phyloP scores from a whole-genome alignment of 2,329 filamentous ascomycete species.

The Paracorniculantispora psalliotae region DNA sequence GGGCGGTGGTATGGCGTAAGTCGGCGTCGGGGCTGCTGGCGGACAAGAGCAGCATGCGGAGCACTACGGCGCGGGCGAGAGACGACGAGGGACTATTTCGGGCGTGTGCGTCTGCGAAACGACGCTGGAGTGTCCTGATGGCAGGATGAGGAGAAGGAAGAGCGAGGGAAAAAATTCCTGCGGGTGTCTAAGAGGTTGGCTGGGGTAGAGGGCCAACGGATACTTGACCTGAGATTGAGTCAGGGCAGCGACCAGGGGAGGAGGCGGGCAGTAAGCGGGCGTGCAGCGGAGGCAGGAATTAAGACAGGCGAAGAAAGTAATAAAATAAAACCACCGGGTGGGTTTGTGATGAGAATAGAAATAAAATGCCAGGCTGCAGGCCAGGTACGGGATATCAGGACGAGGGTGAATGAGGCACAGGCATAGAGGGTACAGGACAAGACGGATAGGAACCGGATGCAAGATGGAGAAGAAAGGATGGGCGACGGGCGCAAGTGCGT shows the following conservation, averaged over 20 bases:
- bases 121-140: constrained; percentile 23
- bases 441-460: background rate
- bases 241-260: constrained; percentile 9
- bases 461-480: constrained; percentile 6
- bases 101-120: constrained; percentile 14
- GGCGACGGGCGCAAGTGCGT: background rate
- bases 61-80: constrained; percentile 14
- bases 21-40: background rate
- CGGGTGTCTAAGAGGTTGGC: constrained; percentile 7
- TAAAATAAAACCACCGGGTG: constrained; percentile 7
- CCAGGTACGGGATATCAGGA: constrained; percentile 4
- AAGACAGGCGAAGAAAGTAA: background rate
- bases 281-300: background rate
- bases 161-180: background rate
- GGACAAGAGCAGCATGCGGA: background rate
- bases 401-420: constrained; percentile 1
- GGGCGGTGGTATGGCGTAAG: background rate
- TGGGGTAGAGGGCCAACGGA: constrained; percentile 8
- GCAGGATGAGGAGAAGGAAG: constrained; percentile 15
- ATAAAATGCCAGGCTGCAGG: background rate
- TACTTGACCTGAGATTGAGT: constrained; percentile 10
- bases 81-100: background rate
- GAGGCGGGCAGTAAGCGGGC: constrained; percentile 10
- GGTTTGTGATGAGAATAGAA: background rate
- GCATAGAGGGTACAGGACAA: background rate